A percentile compares a stretch with the other conserved stretches of the same genome.
Evolutionary conservation across 805 yeast genomes (phyloP).

Genomic region (Yamadazyma philogaea): DNA sequence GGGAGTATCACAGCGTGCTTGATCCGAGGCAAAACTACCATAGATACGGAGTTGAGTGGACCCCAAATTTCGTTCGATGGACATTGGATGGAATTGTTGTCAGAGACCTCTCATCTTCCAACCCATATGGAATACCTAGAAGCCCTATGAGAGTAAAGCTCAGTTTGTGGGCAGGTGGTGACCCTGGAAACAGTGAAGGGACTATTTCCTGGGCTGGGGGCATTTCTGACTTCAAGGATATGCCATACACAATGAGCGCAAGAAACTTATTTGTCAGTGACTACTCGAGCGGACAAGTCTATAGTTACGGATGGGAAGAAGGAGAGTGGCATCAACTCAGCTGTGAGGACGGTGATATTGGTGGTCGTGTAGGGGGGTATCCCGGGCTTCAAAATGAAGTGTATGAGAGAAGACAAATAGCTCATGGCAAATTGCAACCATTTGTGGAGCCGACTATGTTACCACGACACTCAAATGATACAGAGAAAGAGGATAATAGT

Average conservation of each 20-base stretch:
- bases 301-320: slow-evolving; percentile 24
- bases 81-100: slow-evolving; percentile 25
- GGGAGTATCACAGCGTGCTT: slow-evolving; percentile 27
- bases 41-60: slow-evolving; percentile 38
- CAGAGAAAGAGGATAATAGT: background rate
- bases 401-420: background rate
- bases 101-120: slow-evolving; percentile 19
- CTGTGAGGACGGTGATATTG: slow-evolving; percentile 9
- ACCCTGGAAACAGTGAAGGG: slow-evolving; percentile 28
- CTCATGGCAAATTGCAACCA: no score
- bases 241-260: slow-evolving; percentile 34
- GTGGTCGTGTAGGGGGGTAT: slow-evolving; percentile 9
- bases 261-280: slow-evolving; percentile 22
- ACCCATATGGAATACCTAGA: slow-evolving; percentile 29
- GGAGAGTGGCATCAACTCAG: slow-evolving; percentile 6
- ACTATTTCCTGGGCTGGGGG: slow-evolving; percentile 45
- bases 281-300: slow-evolving; percentile 27
- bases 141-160: slow-evolving; percentile 36
- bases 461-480: no score
- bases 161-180: slow-evolving; percentile 45
- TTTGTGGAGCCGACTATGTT: no score
- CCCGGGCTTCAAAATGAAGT: background rate
- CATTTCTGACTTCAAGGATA: slow-evolving; percentile 24
- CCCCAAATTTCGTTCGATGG: slow-evolving; percentile 29
- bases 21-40: slow-evolving; percentile 27